phyloP scores from a whole-genome alignment of 2,329 filamentous ascomycete species.

The Neonectria neomacrospora region DNA sequence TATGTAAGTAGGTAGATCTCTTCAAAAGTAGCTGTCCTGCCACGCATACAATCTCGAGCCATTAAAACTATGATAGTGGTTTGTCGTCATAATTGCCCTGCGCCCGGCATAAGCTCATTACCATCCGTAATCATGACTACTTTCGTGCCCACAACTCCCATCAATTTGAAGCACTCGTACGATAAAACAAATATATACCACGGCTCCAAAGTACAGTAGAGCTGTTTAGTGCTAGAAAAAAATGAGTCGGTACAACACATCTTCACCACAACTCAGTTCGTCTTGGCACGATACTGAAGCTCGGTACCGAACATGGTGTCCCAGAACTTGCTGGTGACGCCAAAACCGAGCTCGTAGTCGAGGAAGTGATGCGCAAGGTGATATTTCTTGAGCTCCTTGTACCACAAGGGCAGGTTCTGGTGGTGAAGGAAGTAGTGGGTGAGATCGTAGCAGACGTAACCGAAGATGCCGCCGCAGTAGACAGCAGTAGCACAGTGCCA shows the following conservation, averaged over 20 bases:
- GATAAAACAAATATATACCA: conserved; percentile 34
- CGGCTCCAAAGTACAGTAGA: conserved; percentile 19
- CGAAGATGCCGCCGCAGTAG: conserved; percentile 91
- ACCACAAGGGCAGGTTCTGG: conserved; percentile 88
- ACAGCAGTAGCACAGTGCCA: conserved; percentile 84
- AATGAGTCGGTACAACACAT: background rate
- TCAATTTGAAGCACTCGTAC: conserved; percentile 30
- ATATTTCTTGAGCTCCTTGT: conserved; percentile 94
- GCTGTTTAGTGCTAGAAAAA: conserved; percentile 12
- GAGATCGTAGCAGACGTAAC: conserved; percentile 95
- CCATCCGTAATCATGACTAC: conserved; percentile 43
- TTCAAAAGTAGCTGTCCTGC: conserved; percentile 34
- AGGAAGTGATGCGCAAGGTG: conserved; percentile 97
- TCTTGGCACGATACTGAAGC: conserved; percentile 59
- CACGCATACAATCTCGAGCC: conserved; percentile 36
- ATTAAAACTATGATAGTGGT: conserved; percentile 43
- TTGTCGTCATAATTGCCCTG: conserved; percentile 39
- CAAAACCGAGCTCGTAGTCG: conserved; percentile 97
- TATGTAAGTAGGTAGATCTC: conserved; percentile 18
- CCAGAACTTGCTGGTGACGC: conserved; percentile 97
- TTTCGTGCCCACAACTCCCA: conserved; percentile 34
- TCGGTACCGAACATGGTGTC: conserved; percentile 92
- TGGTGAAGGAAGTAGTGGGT: conserved; percentile 99
- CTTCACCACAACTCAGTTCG: conserved; percentile 40
- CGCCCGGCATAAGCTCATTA: conserved; percentile 43